These are phyloP conservation scores for Chloropicon primus DNA, from an alignment of 139 green algal genomes.

Conservation along the genomic window DNA sequence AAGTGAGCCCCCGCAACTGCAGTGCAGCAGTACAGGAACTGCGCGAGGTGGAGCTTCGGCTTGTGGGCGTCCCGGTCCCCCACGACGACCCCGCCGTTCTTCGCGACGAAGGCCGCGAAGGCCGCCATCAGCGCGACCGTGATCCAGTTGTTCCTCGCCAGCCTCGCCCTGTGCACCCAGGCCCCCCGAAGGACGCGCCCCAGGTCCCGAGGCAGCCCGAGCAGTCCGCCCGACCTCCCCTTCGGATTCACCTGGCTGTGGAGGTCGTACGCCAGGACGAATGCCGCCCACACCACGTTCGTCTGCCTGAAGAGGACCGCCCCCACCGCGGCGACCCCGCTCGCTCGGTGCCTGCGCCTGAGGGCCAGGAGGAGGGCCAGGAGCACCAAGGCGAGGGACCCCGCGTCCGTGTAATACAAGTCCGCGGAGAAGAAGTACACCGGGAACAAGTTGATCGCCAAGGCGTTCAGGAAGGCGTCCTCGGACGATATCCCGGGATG, in stretches of 20 bases:
- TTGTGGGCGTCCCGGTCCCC: conserved; percentile 60
- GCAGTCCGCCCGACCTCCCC: not conserved
- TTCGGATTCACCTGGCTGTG: not conserved
- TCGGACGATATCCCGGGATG: not conserved
- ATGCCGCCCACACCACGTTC: conserved; percentile 79
- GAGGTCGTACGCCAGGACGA: conserved; percentile 27
- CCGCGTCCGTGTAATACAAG: conserved; percentile 86
- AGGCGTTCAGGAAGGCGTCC: not conserved
- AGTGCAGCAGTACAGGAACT: conserved; percentile 64
- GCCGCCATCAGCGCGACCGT: not conserved
- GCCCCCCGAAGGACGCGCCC: not conserved
- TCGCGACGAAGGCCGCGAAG: conserved; percentile 61
- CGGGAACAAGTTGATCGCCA: conserved; percentile 36
- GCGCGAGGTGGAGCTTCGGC: conserved; percentile 45
- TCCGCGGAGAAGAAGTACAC: conserved; percentile 80
- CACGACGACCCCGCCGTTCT: conserved; percentile 74
- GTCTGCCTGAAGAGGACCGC: conserved; percentile 73
- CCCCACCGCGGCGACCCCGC: conserved; percentile 6
- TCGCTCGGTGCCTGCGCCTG: not conserved
- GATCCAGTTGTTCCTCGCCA: not conserved
- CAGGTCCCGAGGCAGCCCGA: not conserved
- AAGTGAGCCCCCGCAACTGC: no score
- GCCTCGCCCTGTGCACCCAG: not conserved
- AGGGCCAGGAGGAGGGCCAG: conserved; percentile 8
- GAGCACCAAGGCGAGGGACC: conserved; percentile 47